Percentiles rank a stretch among this genome's conserved stretches.
Conservation (phyloP, 169 alveolate genomes). For the Perkinsus olseni region DNA sequence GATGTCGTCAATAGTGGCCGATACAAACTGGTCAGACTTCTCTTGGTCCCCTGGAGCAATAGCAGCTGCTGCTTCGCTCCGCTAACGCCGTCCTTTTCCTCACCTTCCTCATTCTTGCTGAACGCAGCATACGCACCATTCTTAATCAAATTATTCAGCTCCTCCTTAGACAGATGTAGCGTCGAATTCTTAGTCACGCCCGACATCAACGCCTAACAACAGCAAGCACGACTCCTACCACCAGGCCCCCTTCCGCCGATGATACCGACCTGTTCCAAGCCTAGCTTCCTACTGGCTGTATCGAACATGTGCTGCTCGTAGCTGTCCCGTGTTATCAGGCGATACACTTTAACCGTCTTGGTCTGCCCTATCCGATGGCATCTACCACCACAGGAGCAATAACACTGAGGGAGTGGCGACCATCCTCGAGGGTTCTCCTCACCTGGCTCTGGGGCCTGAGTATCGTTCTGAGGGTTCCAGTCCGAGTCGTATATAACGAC, state of each 20-base stretch:
- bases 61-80: not conserved
- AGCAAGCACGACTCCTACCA: not conserved
- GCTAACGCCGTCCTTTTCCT: not conserved
- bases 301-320: conserved; percentile 95
- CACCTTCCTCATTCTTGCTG: not conserved
- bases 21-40: not conserved
- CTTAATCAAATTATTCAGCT: not conserved
- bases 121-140: not conserved
- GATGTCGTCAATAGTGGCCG: not conserved
- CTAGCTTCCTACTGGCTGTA: conserved; percentile 93
- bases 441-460: conserved; percentile 88
- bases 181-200: not conserved
- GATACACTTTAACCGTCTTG: conserved; percentile 86
- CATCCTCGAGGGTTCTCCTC: too few relatives aligned
- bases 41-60: not conserved
- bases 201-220: not conserved
- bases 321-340: conserved; percentile 91
- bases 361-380: conserved; percentile 95
- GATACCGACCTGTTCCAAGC: conserved; percentile 59
- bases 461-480: conserved; percentile 95
- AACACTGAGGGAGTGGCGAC: too few relatives aligned
- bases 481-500: conserved; percentile 95
- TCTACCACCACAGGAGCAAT: too few relatives aligned
- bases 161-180: not conserved
- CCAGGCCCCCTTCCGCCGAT: not conserved